Percentiles rank a stretch among this genome's conserved stretches.
Conservation (phyloP, 1,284 basidiomycete genomes). For the Cerrena zonata region DNA sequence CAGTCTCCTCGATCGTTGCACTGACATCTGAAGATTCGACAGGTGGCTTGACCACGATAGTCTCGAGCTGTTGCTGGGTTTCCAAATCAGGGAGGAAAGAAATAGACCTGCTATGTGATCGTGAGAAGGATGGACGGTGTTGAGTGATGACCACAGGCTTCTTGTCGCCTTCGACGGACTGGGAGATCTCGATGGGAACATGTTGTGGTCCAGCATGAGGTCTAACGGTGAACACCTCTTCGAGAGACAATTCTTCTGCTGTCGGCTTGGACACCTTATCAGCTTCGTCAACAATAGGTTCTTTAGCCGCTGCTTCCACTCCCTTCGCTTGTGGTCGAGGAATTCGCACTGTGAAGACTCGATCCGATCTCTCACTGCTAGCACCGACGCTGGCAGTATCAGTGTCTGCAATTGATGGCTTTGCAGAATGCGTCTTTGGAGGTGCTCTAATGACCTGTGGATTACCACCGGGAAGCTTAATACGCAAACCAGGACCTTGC, state of each 20-base stretch:
- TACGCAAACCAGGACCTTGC: constrained; percentile 46
- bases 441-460: constrained; percentile 28
- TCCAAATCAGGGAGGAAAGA: constrained; percentile 18
- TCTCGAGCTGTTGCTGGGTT: constrained; percentile 35
- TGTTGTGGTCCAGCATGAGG: constrained; percentile 35
- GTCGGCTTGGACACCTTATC: constrained; percentile 20
- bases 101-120: constrained; percentile 6
- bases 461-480: constrained; percentile 52
- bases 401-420: constrained; percentile 4
- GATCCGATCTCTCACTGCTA: constrained; percentile 8
- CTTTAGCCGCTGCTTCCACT: constrained; percentile 7
- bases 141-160: neutral
- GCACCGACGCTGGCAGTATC: constrained; percentile 5
- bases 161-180: neutral
- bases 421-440: constrained; percentile 12
- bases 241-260: constrained; percentile 37
- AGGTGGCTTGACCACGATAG: constrained; percentile 27
- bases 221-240: constrained; percentile 53
- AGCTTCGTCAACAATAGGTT: neutral
- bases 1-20: constrained; percentile 32
- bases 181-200: constrained; percentile 14
- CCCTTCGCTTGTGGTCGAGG: constrained; percentile 35
- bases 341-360: constrained; percentile 44
- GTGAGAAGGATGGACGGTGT: neutral
- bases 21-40: constrained; percentile 16